Evolutionary conservation across 148 eudicot species (phyloP).

Genomic region (Chenopodium formosanum): DNA sequence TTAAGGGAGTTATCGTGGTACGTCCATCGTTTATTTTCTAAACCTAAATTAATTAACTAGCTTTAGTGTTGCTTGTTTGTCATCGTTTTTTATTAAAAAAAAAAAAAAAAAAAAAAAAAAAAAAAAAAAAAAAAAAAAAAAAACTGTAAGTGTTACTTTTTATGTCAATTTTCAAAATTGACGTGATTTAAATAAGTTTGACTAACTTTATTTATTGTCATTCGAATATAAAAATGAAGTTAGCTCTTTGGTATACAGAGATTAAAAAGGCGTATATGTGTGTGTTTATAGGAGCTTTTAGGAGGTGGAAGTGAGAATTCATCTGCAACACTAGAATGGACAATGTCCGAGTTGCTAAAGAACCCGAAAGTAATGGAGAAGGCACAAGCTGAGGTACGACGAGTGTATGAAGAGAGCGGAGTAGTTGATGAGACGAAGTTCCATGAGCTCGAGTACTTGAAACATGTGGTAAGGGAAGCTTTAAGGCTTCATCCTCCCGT

Average conservation of each 20-base stretch:
- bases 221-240: no score
- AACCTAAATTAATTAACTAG: no score
- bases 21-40: neutral
- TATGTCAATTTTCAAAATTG: no score
- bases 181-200: no score
- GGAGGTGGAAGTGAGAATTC: constrained; percentile 40
- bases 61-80: no score
- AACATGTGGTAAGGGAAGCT: constrained; percentile 31
- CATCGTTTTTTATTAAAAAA: no score
- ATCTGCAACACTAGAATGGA: constrained; percentile 40
- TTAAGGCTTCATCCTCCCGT: constrained; percentile 40
- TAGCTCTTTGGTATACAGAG: no score
- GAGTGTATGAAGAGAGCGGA: constrained; percentile 4
- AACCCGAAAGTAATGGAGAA: constrained; percentile 38
- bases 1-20: constrained; percentile 32
- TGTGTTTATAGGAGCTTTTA: constrained; percentile 9
- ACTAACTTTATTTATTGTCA: no score
- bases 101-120: no score
- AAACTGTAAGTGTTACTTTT: no score
- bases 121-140: no score
- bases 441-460: constrained; percentile 30
- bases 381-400: constrained; percentile 37
- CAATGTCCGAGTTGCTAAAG: constrained; percentile 42
- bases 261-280: neutral
- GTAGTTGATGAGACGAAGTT: constrained; percentile 21